Percentiles rank a stretch among this genome's conserved stretches.
These are phyloP conservation scores for Phytophthora hibernalis DNA, from an alignment of 352 stramenopile species.

Conservation along the genomic window DNA sequence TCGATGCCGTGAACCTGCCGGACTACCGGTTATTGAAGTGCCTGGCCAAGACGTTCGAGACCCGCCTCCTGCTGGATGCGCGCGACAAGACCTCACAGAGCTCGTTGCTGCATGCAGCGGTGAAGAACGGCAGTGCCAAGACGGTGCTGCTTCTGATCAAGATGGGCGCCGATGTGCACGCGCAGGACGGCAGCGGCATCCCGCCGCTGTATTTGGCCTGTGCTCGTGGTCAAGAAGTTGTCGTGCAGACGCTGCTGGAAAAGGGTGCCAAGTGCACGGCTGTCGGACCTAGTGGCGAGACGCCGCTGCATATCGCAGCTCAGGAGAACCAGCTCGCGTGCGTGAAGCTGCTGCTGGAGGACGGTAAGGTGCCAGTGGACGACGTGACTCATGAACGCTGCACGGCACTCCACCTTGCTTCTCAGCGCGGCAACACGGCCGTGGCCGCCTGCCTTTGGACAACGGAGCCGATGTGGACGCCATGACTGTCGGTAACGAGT, in stretches of 20 bases:
- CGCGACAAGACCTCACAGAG: conserved; percentile 53
- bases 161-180: conserved; percentile 70
- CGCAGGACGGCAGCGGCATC: conserved; percentile 68
- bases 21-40: conserved; percentile 65
- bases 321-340: conserved; percentile 85
- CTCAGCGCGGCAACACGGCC: conserved; percentile 77
- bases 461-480: conserved; percentile 76
- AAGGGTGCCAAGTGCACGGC: conserved; percentile 57
- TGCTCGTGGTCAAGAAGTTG: conserved; percentile 65
- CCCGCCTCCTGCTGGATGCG: conserved; percentile 50
- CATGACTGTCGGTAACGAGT: conserved; percentile 68
- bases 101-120: conserved; percentile 68
- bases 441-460: conserved; percentile 72
- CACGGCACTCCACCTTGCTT: conserved; percentile 81
- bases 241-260: conserved; percentile 67
- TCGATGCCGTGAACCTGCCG: conserved; percentile 54
- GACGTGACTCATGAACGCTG: conserved; percentile 61
- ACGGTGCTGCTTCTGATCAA: conserved; percentile 66
- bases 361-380: conserved; percentile 60
- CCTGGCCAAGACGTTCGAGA: conserved; percentile 57
- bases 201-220: conserved; percentile 80
- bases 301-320: conserved; percentile 77
- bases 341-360: conserved; percentile 64
- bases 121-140: conserved; percentile 62
- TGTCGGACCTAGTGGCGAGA: conserved; percentile 79